Evolutionary conservation across 164 flowering plant species (phyloP).

Genomic region (Protea cynaroides): DNA sequence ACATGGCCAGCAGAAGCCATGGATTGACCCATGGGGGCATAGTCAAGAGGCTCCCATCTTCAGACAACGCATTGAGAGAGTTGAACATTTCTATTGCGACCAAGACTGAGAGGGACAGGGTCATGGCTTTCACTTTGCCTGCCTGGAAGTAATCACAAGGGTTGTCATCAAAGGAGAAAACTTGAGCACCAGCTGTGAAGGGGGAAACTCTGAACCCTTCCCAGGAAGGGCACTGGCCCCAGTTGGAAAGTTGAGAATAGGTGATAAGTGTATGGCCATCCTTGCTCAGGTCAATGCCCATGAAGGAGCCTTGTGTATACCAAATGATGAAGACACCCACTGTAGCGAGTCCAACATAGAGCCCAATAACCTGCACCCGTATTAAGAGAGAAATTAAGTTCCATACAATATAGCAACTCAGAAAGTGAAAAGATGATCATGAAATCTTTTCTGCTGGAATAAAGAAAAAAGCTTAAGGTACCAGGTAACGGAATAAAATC

Average conservation of each 20-base stretch:
- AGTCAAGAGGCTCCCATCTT: slow-evolving; percentile 63
- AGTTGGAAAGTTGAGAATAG: slow-evolving; percentile 68
- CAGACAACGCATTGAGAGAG: slow-evolving; percentile 79
- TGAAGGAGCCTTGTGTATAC: slow-evolving; percentile 71
- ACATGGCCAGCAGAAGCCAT: slow-evolving; percentile 77
- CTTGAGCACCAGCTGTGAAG: slow-evolving; percentile 63
- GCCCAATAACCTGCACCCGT: slow-evolving; percentile 61
- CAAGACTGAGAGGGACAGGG: slow-evolving; percentile 79
- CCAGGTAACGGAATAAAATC: slow-evolving; percentile 89
- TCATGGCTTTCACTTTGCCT: slow-evolving; percentile 78
- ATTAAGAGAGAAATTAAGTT: not conserved
- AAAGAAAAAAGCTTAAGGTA: slow-evolving; percentile 13
- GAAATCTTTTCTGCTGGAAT: not conserved
- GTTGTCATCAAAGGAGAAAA: slow-evolving; percentile 42
- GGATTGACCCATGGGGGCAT: slow-evolving; percentile 96
- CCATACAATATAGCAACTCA: not conserved
- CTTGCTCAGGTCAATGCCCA: slow-evolving; percentile 63
- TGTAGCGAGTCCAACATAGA: slow-evolving; percentile 81
- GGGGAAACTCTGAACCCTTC: slow-evolving; percentile 54
- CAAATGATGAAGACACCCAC: slow-evolving; percentile 83
- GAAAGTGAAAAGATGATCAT: not conserved
- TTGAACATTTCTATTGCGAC: slow-evolving; percentile 94
- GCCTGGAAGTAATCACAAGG: slow-evolving; percentile 79
- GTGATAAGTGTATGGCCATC: slow-evolving; percentile 79
- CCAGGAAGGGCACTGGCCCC: slow-evolving; percentile 79